Percentiles rank a stretch among this genome's conserved stretches.
Conservation (phyloP, 2,329 filamentous ascomycete genomes). For the Scedosporium aurantiacum region DNA sequence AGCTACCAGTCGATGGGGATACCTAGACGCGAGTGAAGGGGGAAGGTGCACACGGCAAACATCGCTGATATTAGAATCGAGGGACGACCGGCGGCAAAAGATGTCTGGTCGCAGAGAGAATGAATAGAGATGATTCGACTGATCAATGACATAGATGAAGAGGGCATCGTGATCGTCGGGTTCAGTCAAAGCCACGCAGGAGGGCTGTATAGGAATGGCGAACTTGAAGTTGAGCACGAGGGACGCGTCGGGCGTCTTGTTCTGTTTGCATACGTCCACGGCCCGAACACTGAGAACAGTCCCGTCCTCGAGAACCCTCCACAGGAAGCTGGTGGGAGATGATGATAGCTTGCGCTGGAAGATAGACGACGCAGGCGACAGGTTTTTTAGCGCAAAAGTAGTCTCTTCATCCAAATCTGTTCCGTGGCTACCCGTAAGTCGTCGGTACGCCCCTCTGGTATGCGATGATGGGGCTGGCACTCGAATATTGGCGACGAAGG, state of each 20-base stretch:
- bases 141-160: constrained; percentile 69
- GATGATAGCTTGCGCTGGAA: constrained; percentile 70
- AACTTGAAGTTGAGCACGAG: constrained; percentile 72
- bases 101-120: constrained; percentile 74
- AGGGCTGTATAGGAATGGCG: constrained; percentile 57
- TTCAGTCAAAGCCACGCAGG: constrained; percentile 76
- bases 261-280: constrained; percentile 66
- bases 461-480: constrained; percentile 43
- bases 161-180: constrained; percentile 65
- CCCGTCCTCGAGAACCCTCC: constrained; percentile 75
- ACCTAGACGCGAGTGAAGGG: constrained; percentile 64
- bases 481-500: constrained; percentile 59
- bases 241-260: constrained; percentile 52
- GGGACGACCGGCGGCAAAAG: constrained; percentile 58
- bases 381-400: constrained; percentile 57
- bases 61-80: constrained; percentile 64
- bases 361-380: constrained; percentile 70
- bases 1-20: constrained; percentile 71
- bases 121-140: constrained; percentile 69
- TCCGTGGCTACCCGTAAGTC: constrained; percentile 9
- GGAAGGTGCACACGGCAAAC: constrained; percentile 66
- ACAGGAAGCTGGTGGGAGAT: constrained; percentile 77
- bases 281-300: constrained; percentile 72
- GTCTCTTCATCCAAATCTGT: constrained; percentile 54
- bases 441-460: constrained; percentile 23